Evolutionary conservation across 345 rosid genomes (phyloP).

Genomic region (Gynandropsis gynandra): DNA sequence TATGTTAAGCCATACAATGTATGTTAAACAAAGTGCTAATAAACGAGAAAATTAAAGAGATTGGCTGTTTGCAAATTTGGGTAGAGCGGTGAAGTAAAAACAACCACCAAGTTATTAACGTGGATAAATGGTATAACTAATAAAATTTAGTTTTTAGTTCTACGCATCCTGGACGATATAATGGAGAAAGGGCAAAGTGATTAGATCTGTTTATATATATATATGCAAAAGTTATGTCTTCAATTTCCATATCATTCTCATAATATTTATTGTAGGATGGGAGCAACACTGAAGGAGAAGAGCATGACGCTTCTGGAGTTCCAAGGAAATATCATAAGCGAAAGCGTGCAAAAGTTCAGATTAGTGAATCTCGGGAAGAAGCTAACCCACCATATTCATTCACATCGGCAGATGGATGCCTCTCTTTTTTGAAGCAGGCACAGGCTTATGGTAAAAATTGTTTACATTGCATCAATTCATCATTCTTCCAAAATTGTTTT

Average conservation of each 20-base stretch:
- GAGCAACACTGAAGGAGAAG: conserved; percentile 79
- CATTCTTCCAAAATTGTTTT: background rate
- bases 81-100: conserved; percentile 3
- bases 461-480: conserved; percentile 9
- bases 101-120: background rate
- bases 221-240: conserved; percentile 14
- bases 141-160: background rate
- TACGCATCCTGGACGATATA: background rate
- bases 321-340: conserved; percentile 47
- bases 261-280: conserved; percentile 47
- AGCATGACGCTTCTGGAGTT: conserved; percentile 38
- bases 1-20: background rate
- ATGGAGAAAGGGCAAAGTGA: conserved; percentile 6
- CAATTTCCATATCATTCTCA: conserved; percentile 17
- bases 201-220: conserved; percentile 13
- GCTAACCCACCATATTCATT: conserved; percentile 27
- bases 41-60: conserved; percentile 4
- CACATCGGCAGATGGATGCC: conserved; percentile 58
- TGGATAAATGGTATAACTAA: conserved; percentile 4
- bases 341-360: conserved; percentile 51
- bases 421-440: conserved; percentile 68
- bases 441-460: conserved; percentile 48
- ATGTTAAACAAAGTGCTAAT: conserved; percentile 10
- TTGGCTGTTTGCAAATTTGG: conserved; percentile 11
- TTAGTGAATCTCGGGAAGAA: conserved; percentile 46